Evolutionary conservation across 2,329 filamentous ascomycete genomes (phyloP), one percentile per base, ranked within the genome.

Genomic region (Pseudogymnoascus sp.): DNA sequence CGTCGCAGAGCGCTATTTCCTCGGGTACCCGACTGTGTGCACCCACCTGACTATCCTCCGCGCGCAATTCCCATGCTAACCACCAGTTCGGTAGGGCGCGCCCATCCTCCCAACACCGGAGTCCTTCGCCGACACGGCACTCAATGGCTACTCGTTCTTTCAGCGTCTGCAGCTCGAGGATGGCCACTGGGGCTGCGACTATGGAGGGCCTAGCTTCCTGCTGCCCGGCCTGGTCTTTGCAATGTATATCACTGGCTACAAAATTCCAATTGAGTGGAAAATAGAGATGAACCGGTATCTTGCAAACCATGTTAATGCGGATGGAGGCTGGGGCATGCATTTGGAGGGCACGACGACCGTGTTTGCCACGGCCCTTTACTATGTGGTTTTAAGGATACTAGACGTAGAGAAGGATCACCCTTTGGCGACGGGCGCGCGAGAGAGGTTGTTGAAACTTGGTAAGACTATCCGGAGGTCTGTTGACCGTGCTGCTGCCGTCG

Each of bases 141-240:
- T 80, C 63, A 97, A 97, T 76, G 92, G 88, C 41, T 80, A 96
- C 60, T 78, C 82, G 1, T 96, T 95, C 78, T 95, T 94, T 78
- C 90, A 91, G 61, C 83, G 92, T 65, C 82, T 97, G 33, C 92
- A 97, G 73, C 80, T 96, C 1, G 85, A 87, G 12, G 87, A 90
- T 1, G 92, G 92, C 6, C 90, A 96, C 72, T 97, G 92, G 92
- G 92, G 82, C 4, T 96, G 92, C 77, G 92, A 97, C 73, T 97
- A 97, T 75, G 92, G 92, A 62, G 92, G 92, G 0, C 92, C 92
- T 5, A 92, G 96, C 89, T 97, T 97, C 72, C 83, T 96, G 55
- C 80, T 96, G 1, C 90, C 92, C 0, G 90, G 92, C 59, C 74
- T 95, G 29, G 29, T 31, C 29, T 31, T 31, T 6, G 29, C 29